Conservation (phyloP, 1,284 basidiomycete genomes). For the Papiliotrema fonsecae region DNA sequence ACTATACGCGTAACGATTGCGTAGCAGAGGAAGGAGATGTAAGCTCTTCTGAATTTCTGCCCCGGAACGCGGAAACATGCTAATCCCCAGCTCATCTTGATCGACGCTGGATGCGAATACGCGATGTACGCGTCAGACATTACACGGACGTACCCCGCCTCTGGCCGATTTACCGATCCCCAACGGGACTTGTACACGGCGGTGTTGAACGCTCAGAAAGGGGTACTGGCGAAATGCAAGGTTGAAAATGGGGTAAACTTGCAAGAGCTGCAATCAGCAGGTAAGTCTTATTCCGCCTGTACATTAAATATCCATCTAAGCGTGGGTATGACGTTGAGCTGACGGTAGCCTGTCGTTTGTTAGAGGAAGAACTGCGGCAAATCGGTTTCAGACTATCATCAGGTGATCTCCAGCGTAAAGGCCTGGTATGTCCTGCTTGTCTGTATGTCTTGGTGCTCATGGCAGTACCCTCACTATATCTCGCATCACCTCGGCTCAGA, state of each 20-base stretch:
- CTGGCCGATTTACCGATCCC: constrained; percentile 69
- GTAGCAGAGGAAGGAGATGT: constrained; percentile 63
- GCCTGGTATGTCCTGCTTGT: constrained; percentile 56
- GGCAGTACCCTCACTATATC: constrained; percentile 73
- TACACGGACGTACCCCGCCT: constrained; percentile 85
- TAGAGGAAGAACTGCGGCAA: constrained; percentile 69
- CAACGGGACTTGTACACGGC: constrained; percentile 83
- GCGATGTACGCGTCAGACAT: constrained; percentile 94
- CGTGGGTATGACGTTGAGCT: not conserved
- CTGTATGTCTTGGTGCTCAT: not conserved
- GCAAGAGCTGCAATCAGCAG: constrained; percentile 73
- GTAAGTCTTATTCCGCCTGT: constrained; percentile 28
- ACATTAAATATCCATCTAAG: not conserved
- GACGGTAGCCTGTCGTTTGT: constrained; percentile 56
- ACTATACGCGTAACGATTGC: constrained; percentile 87
- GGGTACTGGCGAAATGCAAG: constrained; percentile 48
- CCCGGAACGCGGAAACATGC: constrained; percentile 2
- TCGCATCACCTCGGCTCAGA: constrained; percentile 52
- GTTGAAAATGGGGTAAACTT: constrained; percentile 58
- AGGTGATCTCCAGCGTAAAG: constrained; percentile 67
- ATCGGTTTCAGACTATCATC: constrained; percentile 69
- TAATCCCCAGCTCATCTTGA: constrained; percentile 63
- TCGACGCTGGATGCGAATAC: constrained; percentile 87
- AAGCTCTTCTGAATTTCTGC: constrained; percentile 6
- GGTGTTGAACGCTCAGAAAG: constrained; percentile 53